Base-by-base conservation (phyloP, 2,329 filamentous ascomycete species). In the Myriosclerotinia curreyana region DNA sequence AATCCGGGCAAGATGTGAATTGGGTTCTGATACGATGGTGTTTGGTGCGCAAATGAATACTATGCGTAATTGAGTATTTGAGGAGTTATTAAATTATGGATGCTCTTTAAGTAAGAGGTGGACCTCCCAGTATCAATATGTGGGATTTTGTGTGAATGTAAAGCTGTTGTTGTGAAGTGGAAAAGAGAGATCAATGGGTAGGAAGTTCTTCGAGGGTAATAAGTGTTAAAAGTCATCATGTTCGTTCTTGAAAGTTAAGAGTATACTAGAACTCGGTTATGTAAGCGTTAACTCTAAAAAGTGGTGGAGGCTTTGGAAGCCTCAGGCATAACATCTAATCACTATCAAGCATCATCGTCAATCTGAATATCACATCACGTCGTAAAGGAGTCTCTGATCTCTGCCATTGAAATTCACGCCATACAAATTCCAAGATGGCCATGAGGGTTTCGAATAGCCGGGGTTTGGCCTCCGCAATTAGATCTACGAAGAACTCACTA, bases 391-490 rank as follows among this genome's bases (percentile, higher is more conserved):
- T 61, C 60, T 51, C 69, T 68, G 36, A 54, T 49, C 42, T 55
- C 11, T 54, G 48, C 72, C 66, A 72, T 73, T 73, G 71, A 65
- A 76, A 74, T 69, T 72, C 49, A 73, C 70, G 69, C 75, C 75
- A 73, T 58, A 58, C 66, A 63, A 67, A 59, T 68, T 70, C 68
- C 64, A 79, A 74, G 76, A 87, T 87, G 85, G 84, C 85, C 77
- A 84, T 81, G 77, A 84, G 81, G 75, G 75, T 86, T 73, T 81
- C 80, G 73, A 81, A 83, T 75, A 82, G 79, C 76, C 80, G 83
- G 75, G 80, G 80, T 67, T 74, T 87, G 69, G 80, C 80, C 73
- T 80, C 83, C 74, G 81, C 81, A 78, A 75, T 86, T 69, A 80
- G 80, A 74, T 80, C 83, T n/a, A 76, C 77, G 56, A 82, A 77